Conservation (phyloP, 2,329 filamentous ascomycete species). For the Fusarium bactridioides region DNA sequence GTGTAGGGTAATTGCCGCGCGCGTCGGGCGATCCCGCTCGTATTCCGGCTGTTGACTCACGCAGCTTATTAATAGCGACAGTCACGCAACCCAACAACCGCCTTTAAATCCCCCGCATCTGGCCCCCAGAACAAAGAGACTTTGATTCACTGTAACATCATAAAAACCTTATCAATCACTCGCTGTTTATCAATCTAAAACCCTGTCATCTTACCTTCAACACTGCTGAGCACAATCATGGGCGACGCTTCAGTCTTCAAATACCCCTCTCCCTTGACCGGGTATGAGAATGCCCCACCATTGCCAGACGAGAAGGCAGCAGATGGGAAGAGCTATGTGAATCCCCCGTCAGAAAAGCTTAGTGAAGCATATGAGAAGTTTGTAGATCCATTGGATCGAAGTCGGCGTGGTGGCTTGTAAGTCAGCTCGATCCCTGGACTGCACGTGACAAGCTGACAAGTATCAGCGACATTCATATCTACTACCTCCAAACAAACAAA, state of each 20-base stretch:
- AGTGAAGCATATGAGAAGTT: constrained; percentile 78
- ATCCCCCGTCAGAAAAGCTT: constrained; percentile 65
- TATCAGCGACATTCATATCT: constrained; percentile 79
- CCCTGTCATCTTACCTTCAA: accelerated
- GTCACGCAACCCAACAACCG: not conserved
- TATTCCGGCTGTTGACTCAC: not conserved
- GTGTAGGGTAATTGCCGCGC: not conserved
- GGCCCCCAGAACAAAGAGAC: not conserved
- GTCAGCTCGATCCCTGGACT: constrained; percentile 32
- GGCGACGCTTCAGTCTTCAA: constrained; percentile 27
- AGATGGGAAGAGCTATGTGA: constrained; percentile 81
- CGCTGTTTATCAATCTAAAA: too few relatives aligned
- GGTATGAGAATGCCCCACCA: constrained; percentile 64
- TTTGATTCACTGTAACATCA: not conserved
- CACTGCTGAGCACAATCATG: constrained; percentile 3
- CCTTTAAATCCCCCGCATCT: not conserved
- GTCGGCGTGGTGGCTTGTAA: constrained; percentile 70
- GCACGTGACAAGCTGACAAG: not conserved
- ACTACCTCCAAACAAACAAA: constrained; percentile 73
- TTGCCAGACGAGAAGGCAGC: constrained; percentile 66
- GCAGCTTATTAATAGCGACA: not conserved
- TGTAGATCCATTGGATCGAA: constrained; percentile 64
- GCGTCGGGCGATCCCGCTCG: not conserved
- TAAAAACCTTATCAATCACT: accelerated
- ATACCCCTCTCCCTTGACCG: constrained; percentile 60